These are phyloP conservation scores for Penicillium expansum DNA, from an alignment of 2,329 filamentous ascomycete genomes.

Conservation along the genomic window DNA sequence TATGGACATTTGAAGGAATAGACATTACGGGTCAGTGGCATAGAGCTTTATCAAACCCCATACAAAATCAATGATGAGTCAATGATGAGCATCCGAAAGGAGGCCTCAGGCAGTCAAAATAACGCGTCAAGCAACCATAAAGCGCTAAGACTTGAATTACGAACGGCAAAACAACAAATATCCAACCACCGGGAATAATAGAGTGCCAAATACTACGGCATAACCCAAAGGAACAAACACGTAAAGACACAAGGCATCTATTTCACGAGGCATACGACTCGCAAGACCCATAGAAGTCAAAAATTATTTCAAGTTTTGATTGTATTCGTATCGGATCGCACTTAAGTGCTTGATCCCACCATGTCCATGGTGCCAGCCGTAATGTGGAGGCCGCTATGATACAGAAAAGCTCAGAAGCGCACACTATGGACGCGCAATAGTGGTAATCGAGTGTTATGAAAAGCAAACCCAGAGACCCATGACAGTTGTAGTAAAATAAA, in stretches of 20 bases:
- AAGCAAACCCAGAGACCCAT: constrained; percentile 46
- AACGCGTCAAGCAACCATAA: background rate
- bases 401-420: constrained; percentile 41
- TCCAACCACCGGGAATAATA: too few relatives aligned
- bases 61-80: background rate
- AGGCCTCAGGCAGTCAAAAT: background rate
- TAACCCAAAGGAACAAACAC: background rate
- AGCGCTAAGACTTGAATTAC: background rate
- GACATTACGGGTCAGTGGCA: background rate
- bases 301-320: constrained; percentile 22
- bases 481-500: constrained; percentile 37
- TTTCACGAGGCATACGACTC: accelerated
- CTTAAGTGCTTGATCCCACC: constrained; percentile 28
- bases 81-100: background rate
- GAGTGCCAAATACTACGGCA: too few relatives aligned
- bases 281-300: background rate
- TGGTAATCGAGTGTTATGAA: constrained; percentile 38
- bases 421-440: constrained; percentile 41
- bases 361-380: constrained; percentile 36
- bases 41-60: too few relatives aligned
- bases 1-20: background rate
- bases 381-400: constrained; percentile 43
- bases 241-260: background rate
- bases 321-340: constrained; percentile 40
- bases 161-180: background rate